Evolutionary conservation across 768 basidiomycete species (phyloP).

Genomic region (Porphyrellus cyaneotinctus): DNA sequence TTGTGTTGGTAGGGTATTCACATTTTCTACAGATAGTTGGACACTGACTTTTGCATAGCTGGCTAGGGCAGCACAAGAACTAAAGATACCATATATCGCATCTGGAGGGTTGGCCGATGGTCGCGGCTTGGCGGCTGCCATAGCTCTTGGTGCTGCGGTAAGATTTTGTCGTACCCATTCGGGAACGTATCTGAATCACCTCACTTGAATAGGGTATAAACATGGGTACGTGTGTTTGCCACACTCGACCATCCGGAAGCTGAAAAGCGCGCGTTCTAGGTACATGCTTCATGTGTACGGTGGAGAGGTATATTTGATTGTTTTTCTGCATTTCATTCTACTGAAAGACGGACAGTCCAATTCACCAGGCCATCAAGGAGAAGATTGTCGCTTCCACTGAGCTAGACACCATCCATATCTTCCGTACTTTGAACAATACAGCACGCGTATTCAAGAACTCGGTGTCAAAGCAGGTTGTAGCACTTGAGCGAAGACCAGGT

Average conservation of each 20-base stretch:
- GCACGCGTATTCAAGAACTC: slow-evolving; percentile 86
- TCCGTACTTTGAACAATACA: slow-evolving; percentile 81
- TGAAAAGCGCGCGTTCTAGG: slow-evolving; percentile 29
- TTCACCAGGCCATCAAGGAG: slow-evolving; percentile 87
- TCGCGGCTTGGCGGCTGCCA: slow-evolving; percentile 74
- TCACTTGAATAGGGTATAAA: slow-evolving; percentile 63
- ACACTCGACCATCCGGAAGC: background rate
- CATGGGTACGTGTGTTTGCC: slow-evolving; percentile 48
- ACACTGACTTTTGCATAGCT: slow-evolving; percentile 44
- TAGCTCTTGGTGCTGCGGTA: slow-evolving; percentile 78
- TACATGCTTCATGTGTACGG: slow-evolving; percentile 90
- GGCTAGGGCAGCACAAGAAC: slow-evolving; percentile 79
- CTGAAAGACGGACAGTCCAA: slow-evolving; percentile 49
- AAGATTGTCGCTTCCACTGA: slow-evolving; percentile 83
- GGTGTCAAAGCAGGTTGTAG: slow-evolving; percentile 80
- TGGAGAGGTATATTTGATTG: slow-evolving; percentile 56
- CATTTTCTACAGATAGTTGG: background rate
- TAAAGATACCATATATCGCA: slow-evolving; percentile 82
- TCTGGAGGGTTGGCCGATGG: slow-evolving; percentile 90
- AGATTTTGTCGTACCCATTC: slow-evolving; percentile 26
- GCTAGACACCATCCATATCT: slow-evolving; percentile 83
- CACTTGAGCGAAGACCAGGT: slow-evolving; percentile 72
- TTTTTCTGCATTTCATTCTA: background rate
- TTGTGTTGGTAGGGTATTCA: slow-evolving; percentile 60
- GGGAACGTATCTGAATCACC: background rate